Evolutionary conservation across 2,329 filamentous ascomycete species (phyloP).

Genomic region (Claviceps sp.): DNA sequence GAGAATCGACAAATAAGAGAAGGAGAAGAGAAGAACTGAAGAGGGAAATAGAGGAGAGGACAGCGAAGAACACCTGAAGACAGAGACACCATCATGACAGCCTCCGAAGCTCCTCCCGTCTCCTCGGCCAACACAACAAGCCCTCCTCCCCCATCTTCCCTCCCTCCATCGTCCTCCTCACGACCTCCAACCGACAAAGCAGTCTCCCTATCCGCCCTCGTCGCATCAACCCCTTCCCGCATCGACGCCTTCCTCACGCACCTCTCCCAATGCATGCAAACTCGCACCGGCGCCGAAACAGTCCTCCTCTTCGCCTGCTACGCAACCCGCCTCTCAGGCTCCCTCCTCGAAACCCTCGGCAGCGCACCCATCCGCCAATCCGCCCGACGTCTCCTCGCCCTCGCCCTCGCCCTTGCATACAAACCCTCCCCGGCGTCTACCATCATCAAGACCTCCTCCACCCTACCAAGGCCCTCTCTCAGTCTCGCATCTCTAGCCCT

Average conservation of each 20-base stretch:
- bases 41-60: not conserved
- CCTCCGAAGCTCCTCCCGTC: not conserved
- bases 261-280: constrained; percentile 50
- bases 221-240: constrained; percentile 12
- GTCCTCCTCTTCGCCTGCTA: constrained; percentile 59
- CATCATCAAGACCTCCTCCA: constrained; percentile 28
- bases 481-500: constrained; percentile 29
- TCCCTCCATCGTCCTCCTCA: constrained; percentile 4
- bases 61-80: not conserved
- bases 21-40: not conserved
- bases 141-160: constrained; percentile 1
- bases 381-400: constrained; percentile 37
- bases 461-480: constrained; percentile 18
- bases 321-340: constrained; percentile 41
- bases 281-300: constrained; percentile 55
- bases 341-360: constrained; percentile 37
- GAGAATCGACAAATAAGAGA: no score
- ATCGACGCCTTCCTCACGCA: constrained; percentile 41
- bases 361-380: constrained; percentile 43
- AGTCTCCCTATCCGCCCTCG: constrained; percentile 5
- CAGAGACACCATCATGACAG: not conserved
- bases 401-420: constrained; percentile 38
- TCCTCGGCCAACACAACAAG: not conserved
- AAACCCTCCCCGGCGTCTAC: constrained; percentile 37
- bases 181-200: constrained; percentile 3